Evolutionary conservation across 257 asterid species (phyloP), one percentile per base, ranked within the genome.

Genomic region (Catharanthus roseus): DNA sequence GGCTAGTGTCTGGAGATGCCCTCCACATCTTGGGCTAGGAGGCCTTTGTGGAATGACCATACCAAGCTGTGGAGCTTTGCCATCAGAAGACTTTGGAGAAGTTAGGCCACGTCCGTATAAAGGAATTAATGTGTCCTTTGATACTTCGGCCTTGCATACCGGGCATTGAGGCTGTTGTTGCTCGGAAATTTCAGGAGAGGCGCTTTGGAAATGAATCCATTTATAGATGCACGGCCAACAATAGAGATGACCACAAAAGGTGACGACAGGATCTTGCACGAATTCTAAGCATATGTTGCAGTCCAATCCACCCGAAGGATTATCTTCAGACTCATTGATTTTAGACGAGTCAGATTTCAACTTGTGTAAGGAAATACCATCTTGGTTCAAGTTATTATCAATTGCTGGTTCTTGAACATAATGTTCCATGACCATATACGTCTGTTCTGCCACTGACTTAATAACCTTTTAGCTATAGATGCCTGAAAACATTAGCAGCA

Each of bases 181-280:
- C 11, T 80, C 86, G 0, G 70, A 49, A 53, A 77, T 68, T 29
- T 83, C 84, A 6, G 68, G 34, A 24, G 82, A 72, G 47, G 60
- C 21, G 4, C 77, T 75, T 15, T 72, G 85, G 71, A 64, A 77
- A 69, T 72, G 81, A 13, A 89, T 84, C 97, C 97, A 91, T 45
- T 80, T 80, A 87, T 91, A 91, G 23, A 91, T 89, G 61, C 97
- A 91, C 4, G 96, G 92, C 97, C 97, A 91, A 28, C 97, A 91
- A 42, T 84, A 91, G 71, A 91, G 95, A 76, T 91, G 97, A n/a
- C 97, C 97, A 5, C 97, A 88, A 34, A 91, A 73, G 5, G 97
- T 91, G 64, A 91, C 86, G 15, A 91, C 96, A 0, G 97, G 97
- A 39, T 91, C 97, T 38, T 79, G 89, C 72, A 82, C 95, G 0